Percentiles rank a stretch among this genome's conserved stretches.
Conservation (phyloP, 2,329 filamentous ascomycete species). For the Colletotrichum cereale region DNA sequence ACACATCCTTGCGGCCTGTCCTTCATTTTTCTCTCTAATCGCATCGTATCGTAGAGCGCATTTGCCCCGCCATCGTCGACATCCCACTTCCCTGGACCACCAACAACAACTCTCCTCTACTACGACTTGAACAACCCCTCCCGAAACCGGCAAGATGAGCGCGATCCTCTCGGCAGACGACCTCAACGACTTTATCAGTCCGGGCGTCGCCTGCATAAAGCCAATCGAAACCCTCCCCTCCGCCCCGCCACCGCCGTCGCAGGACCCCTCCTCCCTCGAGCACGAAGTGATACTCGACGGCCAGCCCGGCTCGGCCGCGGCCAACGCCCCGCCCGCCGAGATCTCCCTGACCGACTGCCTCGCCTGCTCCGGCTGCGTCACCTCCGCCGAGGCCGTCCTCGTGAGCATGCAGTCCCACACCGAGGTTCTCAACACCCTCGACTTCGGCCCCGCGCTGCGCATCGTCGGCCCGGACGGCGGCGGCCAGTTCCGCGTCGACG, state of each 20-base stretch:
- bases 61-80: slow-evolving; percentile 21
- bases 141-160: slow-evolving; percentile 75
- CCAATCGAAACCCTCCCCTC: slow-evolving; percentile 91
- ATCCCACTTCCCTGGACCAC: not conserved
- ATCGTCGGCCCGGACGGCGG: slow-evolving; percentile 49
- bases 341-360: slow-evolving; percentile 98
- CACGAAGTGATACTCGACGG: slow-evolving; percentile 97
- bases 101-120: not conserved
- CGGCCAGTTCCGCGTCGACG: slow-evolving; percentile 58
- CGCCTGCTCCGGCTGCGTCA: slow-evolving; percentile 97
- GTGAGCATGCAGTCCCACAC: slow-evolving; percentile 94
- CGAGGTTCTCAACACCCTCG: slow-evolving; percentile 87
- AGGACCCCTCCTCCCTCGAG: slow-evolving; percentile 54
- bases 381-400: slow-evolving; percentile 96
- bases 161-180: slow-evolving; percentile 97
- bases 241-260: slow-evolving; percentile 58
- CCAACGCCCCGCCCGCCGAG: slow-evolving; percentile 78
- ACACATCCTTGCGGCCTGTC: not conserved
- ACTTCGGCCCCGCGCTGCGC: slow-evolving; percentile 69
- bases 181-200: slow-evolving; percentile 98
- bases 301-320: slow-evolving; percentile 66
- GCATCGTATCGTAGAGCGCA: not conserved
- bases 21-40: not conserved
- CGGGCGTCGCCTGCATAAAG: slow-evolving; percentile 97
- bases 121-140: not conserved